Evolutionary conservation across 2,329 filamentous ascomycete genomes (phyloP).

Genomic region (Furcasterigmium sp.): DNA sequence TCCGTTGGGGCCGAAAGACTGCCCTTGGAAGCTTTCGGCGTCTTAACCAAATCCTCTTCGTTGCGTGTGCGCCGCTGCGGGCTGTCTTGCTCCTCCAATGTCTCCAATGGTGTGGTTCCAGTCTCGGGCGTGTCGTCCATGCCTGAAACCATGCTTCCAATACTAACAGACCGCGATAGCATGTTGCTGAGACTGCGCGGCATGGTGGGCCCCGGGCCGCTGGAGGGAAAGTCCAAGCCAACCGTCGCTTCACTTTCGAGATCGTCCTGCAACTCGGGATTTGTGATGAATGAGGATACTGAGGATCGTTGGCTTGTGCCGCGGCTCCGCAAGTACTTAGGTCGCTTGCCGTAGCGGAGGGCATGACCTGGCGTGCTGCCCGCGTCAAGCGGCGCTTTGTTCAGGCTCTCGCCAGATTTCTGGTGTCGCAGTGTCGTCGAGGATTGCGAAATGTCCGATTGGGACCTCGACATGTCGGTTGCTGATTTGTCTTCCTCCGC

Average conservation of each 20-base stretch:
- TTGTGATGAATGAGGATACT: conserved; percentile 52
- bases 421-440: conserved; percentile 22
- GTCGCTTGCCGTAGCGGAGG: conserved; percentile 40
- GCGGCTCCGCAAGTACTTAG: conserved; percentile 54
- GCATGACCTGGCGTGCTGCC: conserved; percentile 41
- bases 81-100: conserved; percentile 43
- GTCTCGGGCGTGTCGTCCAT: conserved; percentile 49
- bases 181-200: conserved; percentile 46
- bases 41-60: conserved; percentile 52
- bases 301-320: conserved; percentile 56
- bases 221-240: conserved; percentile 64
- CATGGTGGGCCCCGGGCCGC: conserved; percentile 61
- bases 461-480: conserved; percentile 2
- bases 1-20: conserved; percentile 68
- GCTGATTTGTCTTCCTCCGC: conserved; percentile 10
- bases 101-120: conserved; percentile 42
- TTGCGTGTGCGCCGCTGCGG: conserved; percentile 25
- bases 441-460: conserved; percentile 10
- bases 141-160: conserved; percentile 84
- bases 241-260: conserved; percentile 69
- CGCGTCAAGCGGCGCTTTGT: conserved; percentile 30
- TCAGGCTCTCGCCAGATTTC: conserved; percentile 25
- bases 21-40: conserved; percentile 59
- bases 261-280: conserved; percentile 51
- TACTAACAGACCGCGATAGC: conserved; percentile 72